These are phyloP conservation scores for barley (Hordeum vulgare) DNA, from an alignment of 176 grass and related monocot species.

Conservation along the genomic window DNA sequence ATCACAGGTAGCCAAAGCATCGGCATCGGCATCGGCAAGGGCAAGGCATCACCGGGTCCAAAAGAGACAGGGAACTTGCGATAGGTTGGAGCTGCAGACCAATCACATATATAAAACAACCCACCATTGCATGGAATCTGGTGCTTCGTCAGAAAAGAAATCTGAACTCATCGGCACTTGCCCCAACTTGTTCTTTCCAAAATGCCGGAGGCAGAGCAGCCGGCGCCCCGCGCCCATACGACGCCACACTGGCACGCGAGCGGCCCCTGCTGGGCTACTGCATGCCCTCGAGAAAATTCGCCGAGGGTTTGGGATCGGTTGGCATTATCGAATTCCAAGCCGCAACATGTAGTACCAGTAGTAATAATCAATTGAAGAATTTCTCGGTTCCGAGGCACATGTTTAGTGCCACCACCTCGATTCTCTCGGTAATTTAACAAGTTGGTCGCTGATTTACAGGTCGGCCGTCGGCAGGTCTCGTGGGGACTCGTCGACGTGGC, in stretches of 20 bases:
- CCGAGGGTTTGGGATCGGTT: not conserved
- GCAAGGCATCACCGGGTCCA: not conserved
- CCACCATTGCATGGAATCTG: slow-evolving; percentile 13
- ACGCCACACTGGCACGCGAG: slow-evolving; percentile 11
- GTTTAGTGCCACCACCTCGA: not conserved
- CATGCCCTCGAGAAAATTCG: not conserved
- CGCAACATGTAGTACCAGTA: slow-evolving; percentile 4
- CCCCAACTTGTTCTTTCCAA: not conserved
- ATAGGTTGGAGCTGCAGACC: slow-evolving; percentile 22
- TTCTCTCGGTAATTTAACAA: not conserved
- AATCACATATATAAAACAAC: slow-evolving; percentile 9
- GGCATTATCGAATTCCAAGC: slow-evolving; percentile 6
- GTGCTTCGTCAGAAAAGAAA: slow-evolving; percentile 12
- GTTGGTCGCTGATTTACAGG: not conserved
- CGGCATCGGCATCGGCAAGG: not conserved
- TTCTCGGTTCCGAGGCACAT: not conserved
- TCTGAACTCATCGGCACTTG: slow-evolving; percentile 15
- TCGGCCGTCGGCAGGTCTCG: not conserved
- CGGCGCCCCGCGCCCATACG: not conserved
- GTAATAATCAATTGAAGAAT: not conserved
- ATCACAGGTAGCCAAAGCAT: slow-evolving; percentile 2
- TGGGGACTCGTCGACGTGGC: too few species aligned
- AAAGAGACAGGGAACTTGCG: slow-evolving; percentile 24
- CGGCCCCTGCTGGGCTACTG: not conserved
- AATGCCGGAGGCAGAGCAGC: not conserved